These are phyloP conservation scores for Backusella mclennaniae DNA, from an alignment of 192 early-diverging fungal species.

Conservation along the genomic window DNA sequence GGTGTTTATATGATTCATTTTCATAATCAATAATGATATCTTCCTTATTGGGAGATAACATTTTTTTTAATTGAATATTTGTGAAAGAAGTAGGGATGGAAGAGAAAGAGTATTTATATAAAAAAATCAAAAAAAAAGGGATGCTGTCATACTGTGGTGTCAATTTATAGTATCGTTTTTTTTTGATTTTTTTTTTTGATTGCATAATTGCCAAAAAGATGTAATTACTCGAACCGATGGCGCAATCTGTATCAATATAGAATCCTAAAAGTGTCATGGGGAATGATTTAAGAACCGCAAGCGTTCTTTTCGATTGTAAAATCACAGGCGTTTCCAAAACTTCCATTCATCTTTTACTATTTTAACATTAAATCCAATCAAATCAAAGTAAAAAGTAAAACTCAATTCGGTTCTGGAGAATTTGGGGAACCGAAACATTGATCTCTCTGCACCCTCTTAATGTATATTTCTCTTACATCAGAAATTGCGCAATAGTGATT, in stretches of 20 bases:
- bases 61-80: not conserved
- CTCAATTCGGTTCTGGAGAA: not conserved
- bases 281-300: not conserved
- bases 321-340: not conserved
- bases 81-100: not conserved
- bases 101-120: not conserved
- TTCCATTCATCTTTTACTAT: not conserved
- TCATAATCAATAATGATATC: conserved; percentile 36
- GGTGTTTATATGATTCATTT: conserved; percentile 19
- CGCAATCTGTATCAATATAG: not conserved
- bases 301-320: not conserved
- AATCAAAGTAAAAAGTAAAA: not conserved
- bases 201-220: not conserved
- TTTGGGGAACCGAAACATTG: not conserved
- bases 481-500: not conserved
- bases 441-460: not conserved
- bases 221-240: not conserved
- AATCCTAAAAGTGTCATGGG: not conserved
- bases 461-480: not conserved
- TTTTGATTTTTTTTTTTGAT: not conserved
- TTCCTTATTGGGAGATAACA: not conserved
- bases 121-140: not conserved
- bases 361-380: not conserved
- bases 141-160: not conserved
- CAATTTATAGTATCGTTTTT: not conserved